A percentile compares a stretch with the other conserved stretches of the same genome.
Conservation (phyloP, 306 rosid genomes). For the Rosa chinensis region DNA sequence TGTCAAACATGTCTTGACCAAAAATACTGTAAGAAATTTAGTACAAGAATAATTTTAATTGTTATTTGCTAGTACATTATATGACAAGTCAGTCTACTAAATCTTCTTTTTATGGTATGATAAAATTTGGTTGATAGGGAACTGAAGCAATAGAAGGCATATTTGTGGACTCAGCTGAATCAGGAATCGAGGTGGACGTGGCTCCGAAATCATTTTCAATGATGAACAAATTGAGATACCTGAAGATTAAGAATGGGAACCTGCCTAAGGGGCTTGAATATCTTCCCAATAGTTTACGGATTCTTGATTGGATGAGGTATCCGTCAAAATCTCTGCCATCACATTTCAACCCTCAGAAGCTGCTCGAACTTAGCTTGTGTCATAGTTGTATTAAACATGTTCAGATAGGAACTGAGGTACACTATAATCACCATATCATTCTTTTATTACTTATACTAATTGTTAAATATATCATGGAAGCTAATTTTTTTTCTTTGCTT, state of each 20-base stretch:
- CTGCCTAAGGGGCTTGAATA: neutral
- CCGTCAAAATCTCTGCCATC: too few relatives aligned
- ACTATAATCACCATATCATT: too few relatives aligned
- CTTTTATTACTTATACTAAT: too few relatives aligned
- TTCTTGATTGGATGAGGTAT: too few relatives aligned
- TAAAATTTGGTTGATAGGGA: neutral
- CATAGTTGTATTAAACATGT: too few relatives aligned
- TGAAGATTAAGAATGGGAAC: neutral
- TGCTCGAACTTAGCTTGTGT: neutral
- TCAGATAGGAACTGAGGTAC: too few relatives aligned
- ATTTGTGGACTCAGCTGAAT: neutral
- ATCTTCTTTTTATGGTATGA: neutral
- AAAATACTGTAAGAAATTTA: neutral
- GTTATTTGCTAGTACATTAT: neutral
- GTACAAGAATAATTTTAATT: neutral
- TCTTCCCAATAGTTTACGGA: too few relatives aligned
- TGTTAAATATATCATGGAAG: too few relatives aligned
- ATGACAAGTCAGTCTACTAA: neutral
- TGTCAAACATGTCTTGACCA: conserved; percentile 8
- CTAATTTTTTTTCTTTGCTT: neutral
- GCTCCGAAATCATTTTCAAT: neutral
- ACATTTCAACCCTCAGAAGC: too few relatives aligned
- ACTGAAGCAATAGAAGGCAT: neutral
- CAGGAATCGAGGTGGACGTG: too few relatives aligned
- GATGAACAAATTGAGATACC: neutral